Evolutionary conservation across 768 basidiomycete species (phyloP).

Genomic region (Mycena rebaudengoi): DNA sequence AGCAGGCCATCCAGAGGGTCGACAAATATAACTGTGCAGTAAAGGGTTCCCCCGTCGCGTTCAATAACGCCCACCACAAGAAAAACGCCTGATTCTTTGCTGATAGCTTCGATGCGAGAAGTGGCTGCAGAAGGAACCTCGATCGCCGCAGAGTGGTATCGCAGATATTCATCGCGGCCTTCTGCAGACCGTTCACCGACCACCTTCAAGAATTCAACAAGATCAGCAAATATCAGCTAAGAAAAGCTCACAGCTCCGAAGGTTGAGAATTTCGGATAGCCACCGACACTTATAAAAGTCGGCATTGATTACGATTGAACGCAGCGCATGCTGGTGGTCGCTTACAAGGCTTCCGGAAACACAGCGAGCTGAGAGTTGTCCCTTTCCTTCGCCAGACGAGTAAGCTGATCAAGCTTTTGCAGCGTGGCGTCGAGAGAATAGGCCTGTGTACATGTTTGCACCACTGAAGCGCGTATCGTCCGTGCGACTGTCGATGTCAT

Average conservation of each 20-base stretch:
- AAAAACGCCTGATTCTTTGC: constrained; percentile 47
- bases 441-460: constrained; percentile 58
- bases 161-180: constrained; percentile 67
- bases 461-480: constrained; percentile 57
- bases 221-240: too few relatives aligned
- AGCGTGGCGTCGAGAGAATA: constrained; percentile 57
- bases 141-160: constrained; percentile 63
- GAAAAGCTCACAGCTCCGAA: too few relatives aligned
- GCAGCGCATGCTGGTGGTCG: neutral
- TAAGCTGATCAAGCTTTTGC: constrained; percentile 56
- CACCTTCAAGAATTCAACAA: too few relatives aligned
- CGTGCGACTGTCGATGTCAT: neutral
- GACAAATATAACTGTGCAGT: constrained; percentile 67
- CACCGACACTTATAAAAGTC: constrained; percentile 52
- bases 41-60: constrained; percentile 65
- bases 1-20: constrained; percentile 59
- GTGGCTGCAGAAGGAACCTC: constrained; percentile 62
- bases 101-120: constrained; percentile 55
- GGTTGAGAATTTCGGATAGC: constrained; percentile 66
- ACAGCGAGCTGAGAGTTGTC: constrained; percentile 59
- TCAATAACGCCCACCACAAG: constrained; percentile 70
- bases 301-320: too few relatives aligned
- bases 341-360: constrained; percentile 68
- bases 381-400: constrained; percentile 53
- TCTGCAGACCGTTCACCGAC: constrained; percentile 58